Evolutionary conservation across 1,284 basidiomycete species (phyloP).

Genomic region (Sporisorium graminicola): DNA sequence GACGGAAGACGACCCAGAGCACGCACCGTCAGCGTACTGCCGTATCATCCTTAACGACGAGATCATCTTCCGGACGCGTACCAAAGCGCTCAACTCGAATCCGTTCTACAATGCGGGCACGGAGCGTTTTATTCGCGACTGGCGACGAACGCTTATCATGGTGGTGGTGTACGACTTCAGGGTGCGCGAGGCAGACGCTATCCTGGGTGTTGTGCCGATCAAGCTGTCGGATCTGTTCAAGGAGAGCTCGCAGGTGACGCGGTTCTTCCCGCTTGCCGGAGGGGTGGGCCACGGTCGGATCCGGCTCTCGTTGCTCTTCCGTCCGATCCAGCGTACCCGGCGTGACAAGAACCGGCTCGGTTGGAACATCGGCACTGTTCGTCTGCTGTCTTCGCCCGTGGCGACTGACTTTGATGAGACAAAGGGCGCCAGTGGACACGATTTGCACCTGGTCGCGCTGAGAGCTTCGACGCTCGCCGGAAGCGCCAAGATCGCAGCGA

Average conservation of each 20-base stretch:
- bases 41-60: conserved; percentile 72
- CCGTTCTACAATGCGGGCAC: conserved; percentile 73
- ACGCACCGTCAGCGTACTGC: conserved; percentile 66
- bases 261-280: conserved; percentile 55
- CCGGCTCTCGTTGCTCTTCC: conserved; percentile 48
- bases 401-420: conserved; percentile 46
- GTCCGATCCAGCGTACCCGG: conserved; percentile 33
- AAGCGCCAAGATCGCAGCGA: conserved; percentile 21
- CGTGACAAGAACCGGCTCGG: conserved; percentile 35
- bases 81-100: conserved; percentile 70
- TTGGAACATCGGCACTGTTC: conserved; percentile 51
- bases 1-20: conserved; percentile 37
- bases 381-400: conserved; percentile 32
- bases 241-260: conserved; percentile 50
- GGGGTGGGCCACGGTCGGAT: conserved; percentile 49
- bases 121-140: conserved; percentile 72
- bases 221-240: conserved; percentile 50
- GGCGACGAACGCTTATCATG: conserved; percentile 70
- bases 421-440: conserved; percentile 17
- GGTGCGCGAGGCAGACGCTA: conserved; percentile 47
- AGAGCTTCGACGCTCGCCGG: conserved; percentile 43
- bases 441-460: conserved; percentile 30
- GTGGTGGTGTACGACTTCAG: conserved; percentile 71
- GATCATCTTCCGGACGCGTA: conserved; percentile 71
- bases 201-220: conserved; percentile 56